Conservation (phyloP, 805 yeast genomes). For the Myxozyma neotropica region DNA sequence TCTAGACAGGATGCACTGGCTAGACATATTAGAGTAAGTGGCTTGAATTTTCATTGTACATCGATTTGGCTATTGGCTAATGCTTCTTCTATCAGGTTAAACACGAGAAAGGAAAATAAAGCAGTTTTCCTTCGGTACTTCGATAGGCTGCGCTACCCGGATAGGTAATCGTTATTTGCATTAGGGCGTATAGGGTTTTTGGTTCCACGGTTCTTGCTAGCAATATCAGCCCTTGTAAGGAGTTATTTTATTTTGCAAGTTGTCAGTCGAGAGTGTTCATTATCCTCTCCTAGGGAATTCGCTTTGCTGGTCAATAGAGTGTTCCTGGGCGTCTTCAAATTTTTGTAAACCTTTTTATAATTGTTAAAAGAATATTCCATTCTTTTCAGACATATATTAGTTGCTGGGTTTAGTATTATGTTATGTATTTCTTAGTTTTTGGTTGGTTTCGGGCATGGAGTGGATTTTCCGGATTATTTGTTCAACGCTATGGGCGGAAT, state of each 20-base stretch:
- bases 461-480: too few relatives aligned
- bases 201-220: background rate
- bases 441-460: background rate
- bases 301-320: background rate
- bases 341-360: too few relatives aligned
- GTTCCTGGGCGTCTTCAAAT: too few relatives aligned
- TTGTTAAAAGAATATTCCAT: too few relatives aligned
- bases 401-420: too few relatives aligned
- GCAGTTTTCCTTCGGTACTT: background rate
- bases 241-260: background rate
- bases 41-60: background rate
- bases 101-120: slow-evolving; percentile 30
- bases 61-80: background rate
- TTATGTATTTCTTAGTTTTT: background rate
- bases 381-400: too few relatives aligned
- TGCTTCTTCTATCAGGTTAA: slow-evolving; percentile 13
- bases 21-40: slow-evolving; percentile 80
- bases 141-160: background rate
- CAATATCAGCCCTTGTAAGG: background rate
- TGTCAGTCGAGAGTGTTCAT: background rate
- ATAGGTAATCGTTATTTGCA: background rate
- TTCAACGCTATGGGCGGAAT: too few relatives aligned
- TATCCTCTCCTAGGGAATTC: too few relatives aligned
- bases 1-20: slow-evolving; percentile 93
- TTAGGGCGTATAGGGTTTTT: slow-evolving; percentile 11